Conservation (phyloP, 2,329 filamentous ascomycete genomes). For the Ceratocystis ficicola region DNA sequence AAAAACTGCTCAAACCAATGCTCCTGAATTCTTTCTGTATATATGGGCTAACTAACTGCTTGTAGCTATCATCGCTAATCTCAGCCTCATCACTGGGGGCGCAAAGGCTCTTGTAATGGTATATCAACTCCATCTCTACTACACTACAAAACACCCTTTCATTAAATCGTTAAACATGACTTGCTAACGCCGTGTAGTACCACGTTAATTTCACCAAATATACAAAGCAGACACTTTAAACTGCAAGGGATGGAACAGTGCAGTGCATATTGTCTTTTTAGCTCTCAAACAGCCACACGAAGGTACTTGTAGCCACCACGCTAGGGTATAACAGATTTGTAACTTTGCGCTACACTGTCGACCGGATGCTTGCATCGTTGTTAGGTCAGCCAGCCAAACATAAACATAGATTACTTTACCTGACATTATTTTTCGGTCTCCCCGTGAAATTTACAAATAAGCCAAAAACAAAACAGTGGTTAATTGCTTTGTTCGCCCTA, state of each 20-base stretch:
- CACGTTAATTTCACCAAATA: slow-evolving; percentile 25
- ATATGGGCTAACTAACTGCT: neutral
- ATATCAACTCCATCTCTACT: slow-evolving; percentile 20
- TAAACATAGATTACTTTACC: neutral
- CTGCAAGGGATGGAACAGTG: neutral
- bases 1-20: neutral
- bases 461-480: neutral
- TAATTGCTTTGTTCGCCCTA: neutral
- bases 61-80: slow-evolving; percentile 31
- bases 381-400: neutral
- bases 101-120: slow-evolving; percentile 30
- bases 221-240: neutral
- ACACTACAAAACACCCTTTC: neutral
- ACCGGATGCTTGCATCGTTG: neutral
- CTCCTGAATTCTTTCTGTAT: neutral
- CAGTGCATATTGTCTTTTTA: neutral
- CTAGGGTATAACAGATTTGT: no score
- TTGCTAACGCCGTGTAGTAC: slow-evolving; percentile 24
- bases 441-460: neutral
- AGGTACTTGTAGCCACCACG: neutral
- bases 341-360: neutral
- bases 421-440: neutral
- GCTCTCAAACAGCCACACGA: neutral
- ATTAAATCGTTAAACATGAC: neutral
- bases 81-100: slow-evolving; percentile 28